Evolutionary conservation across 768 basidiomycete genomes (phyloP), one percentile per base, ranked within the genome.

Genomic region (Collybia nuda): DNA sequence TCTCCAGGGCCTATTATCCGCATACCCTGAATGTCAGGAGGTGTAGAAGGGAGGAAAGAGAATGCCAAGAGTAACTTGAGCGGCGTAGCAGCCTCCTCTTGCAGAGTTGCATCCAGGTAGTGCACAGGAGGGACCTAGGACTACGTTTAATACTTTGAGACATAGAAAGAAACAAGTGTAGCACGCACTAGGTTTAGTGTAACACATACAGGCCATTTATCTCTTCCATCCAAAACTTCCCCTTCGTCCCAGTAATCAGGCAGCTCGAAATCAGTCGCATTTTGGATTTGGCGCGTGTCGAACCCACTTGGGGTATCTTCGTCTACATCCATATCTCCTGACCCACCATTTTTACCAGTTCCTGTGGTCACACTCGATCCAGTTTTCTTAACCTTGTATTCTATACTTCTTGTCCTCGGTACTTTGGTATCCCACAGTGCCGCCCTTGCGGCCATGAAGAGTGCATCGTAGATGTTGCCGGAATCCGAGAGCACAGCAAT

Each of bases 211-310:
- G 92, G 93, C 84, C 92, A 88, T 11, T 62, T 56, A 1, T 87
- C 80, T 53, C 82, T 72, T 1, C 84, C 84, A 35, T 71, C 76
- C 23, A 93, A 61, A 15, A 73, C 65, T 50, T 84, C 86, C 0
- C 93, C 93, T 55, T 90, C 89, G 59, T 91, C 91, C 89, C 90
- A 92, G 54, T 85, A 89, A 63, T 95, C 92, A 9, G 84, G 78
- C 18, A 94, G 75, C 68, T 95, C 93, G 57, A 94, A 94, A 65
- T 95, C 93, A 7, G 82, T 80, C 9, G 84, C 87, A 7, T 66
- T 66, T 19, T 62, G 64, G 32, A 72, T 65, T 28, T 76, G 66
- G 8, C 81, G 72, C 14, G 83, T 86, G 56, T 83, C 82, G 36
- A 89, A 79, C 2, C 81, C 77, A 54, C 84, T 84, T 35, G 71